Evolutionary conservation across 2,329 filamentous ascomycete species (phyloP).

Genomic region (Beauveria medogensis): DNA sequence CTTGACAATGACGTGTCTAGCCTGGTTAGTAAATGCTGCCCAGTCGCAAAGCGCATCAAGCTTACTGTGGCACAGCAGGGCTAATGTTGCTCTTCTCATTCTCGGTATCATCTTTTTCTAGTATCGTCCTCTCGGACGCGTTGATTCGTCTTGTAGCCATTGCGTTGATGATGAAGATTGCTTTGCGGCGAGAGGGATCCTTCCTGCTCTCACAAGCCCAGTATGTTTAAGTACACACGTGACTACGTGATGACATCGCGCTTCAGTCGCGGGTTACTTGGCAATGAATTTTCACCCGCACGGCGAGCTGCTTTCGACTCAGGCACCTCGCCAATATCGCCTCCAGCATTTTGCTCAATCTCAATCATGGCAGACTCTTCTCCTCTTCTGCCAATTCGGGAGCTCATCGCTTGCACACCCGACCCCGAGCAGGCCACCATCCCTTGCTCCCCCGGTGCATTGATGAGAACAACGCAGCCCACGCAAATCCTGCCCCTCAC

Average conservation of each 20-base stretch:
- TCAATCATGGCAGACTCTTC: slow-evolving; percentile 12
- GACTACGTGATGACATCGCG: slow-evolving; percentile 17
- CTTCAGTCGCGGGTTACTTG: slow-evolving; percentile 3
- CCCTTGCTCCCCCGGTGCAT: slow-evolving; percentile 33
- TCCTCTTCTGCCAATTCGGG: slow-evolving; percentile 6
- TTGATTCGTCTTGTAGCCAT: slow-evolving; percentile 67
- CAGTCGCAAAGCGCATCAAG: slow-evolving; percentile 2
- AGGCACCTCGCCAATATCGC: neutral
- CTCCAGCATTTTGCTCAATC: neutral
- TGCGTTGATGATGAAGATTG: slow-evolving; percentile 18
- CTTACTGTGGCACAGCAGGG: slow-evolving; percentile 74
- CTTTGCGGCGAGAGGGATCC: neutral
- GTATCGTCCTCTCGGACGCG: slow-evolving; percentile 55
- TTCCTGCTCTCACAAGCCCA: neutral
- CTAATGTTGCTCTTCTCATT: slow-evolving; percentile 60
- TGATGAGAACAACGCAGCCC: slow-evolving; percentile 31
- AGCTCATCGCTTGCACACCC: slow-evolving; percentile 31
- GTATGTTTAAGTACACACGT: slow-evolving; percentile 16
- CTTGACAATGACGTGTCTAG: slow-evolving; percentile 77
- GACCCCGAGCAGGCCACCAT: slow-evolving; percentile 39
- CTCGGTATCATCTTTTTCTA: slow-evolving; percentile 49
- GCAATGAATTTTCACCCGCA: slow-evolving; percentile 10
- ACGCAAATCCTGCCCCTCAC: slow-evolving; percentile 35
- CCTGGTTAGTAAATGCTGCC: slow-evolving; percentile 8
- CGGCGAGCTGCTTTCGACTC: neutral